Evolutionary conservation across 768 basidiomycete species (phyloP).

Genomic region (Leccinum truebloodii): DNA sequence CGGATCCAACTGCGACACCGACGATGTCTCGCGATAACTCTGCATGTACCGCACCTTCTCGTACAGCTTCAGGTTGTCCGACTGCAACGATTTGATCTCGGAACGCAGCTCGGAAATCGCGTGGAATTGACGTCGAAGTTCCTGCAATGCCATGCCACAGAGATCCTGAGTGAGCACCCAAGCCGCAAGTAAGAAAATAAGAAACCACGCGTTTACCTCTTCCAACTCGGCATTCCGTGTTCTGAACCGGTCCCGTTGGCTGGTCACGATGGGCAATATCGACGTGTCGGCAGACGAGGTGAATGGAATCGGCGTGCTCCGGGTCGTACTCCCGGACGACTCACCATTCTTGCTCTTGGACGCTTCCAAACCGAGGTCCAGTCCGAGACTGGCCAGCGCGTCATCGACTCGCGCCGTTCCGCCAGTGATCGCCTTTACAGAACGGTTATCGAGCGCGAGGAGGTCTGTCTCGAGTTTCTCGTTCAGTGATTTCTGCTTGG

Average conservation of each 20-base stretch:
- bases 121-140: slow-evolving; percentile 94
- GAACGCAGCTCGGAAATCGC: slow-evolving; percentile 90
- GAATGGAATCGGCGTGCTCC: slow-evolving; percentile 70
- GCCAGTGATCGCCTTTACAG: slow-evolving; percentile 21
- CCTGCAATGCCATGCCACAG: slow-evolving; percentile 44
- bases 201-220: slow-evolving; percentile 56
- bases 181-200: background rate
- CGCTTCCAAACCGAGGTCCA: slow-evolving; percentile 43
- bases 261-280: slow-evolving; percentile 97
- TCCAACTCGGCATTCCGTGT: slow-evolving; percentile 97
- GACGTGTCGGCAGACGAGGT: slow-evolving; percentile 82
- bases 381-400: slow-evolving; percentile 69
- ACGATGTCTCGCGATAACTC: slow-evolving; percentile 81
- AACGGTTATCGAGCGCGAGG: slow-evolving; percentile 68
- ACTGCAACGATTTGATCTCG: slow-evolving; percentile 89
- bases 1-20: slow-evolving; percentile 67
- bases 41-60: slow-evolving; percentile 99
- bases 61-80: slow-evolving; percentile 96
- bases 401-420: slow-evolving; percentile 43
- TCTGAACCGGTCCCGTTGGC: slow-evolving; percentile 96
- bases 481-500: slow-evolving; percentile 77
- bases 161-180: background rate
- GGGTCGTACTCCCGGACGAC: slow-evolving; percentile 28
- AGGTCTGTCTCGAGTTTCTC: slow-evolving; percentile 93
- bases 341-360: slow-evolving; percentile 21